These are phyloP conservation scores for Metarhizium sp. DNA, from an alignment of 2,329 filamentous ascomycete genomes.

Conservation along the genomic window DNA sequence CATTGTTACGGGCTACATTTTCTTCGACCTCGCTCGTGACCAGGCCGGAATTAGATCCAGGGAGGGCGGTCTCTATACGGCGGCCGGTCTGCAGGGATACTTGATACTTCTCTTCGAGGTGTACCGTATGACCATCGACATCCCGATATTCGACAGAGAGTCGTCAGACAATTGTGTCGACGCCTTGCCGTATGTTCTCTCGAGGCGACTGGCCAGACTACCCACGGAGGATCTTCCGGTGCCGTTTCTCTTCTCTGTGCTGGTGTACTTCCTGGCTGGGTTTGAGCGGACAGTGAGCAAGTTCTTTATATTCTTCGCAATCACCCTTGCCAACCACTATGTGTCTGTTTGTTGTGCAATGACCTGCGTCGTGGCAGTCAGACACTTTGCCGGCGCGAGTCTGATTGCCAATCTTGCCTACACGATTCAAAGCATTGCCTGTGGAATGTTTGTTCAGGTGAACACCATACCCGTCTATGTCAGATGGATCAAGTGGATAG, in stretches of 20 bases:
- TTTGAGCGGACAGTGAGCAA: conserved; percentile 53
- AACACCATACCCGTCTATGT: conserved; percentile 68
- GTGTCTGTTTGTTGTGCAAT: conserved; percentile 64
- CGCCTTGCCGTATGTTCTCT: conserved; percentile 60
- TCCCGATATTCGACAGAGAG: conserved; percentile 68
- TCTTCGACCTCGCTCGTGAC: conserved; percentile 54
- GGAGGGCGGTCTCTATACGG: conserved; percentile 63
- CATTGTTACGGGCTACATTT: conserved; percentile 64
- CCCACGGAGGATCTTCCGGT: conserved; percentile 65
- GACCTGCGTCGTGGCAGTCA: conserved; percentile 53
- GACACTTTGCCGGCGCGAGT: conserved; percentile 62
- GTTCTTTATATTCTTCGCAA: conserved; percentile 64
- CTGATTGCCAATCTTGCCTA: conserved; percentile 64
- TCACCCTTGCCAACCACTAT: conserved; percentile 62
- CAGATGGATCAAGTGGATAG: conserved; percentile 64
- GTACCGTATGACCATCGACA: conserved; percentile 66
- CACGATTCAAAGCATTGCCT: conserved; percentile 65
- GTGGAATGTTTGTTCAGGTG: conserved; percentile 67
- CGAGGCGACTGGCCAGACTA: conserved; percentile 57
- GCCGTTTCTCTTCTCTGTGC: conserved; percentile 58
- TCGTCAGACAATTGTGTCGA: conserved; percentile 63
- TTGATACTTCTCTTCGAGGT: conserved; percentile 68
- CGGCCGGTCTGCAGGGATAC: conserved; percentile 64
- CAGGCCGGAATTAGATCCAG: conserved; percentile 65
- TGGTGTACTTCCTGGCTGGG: conserved; percentile 72